These are phyloP conservation scores for Scedosporium dehoogii DNA, from an alignment of 2,329 filamentous ascomycete genomes.

Conservation along the genomic window DNA sequence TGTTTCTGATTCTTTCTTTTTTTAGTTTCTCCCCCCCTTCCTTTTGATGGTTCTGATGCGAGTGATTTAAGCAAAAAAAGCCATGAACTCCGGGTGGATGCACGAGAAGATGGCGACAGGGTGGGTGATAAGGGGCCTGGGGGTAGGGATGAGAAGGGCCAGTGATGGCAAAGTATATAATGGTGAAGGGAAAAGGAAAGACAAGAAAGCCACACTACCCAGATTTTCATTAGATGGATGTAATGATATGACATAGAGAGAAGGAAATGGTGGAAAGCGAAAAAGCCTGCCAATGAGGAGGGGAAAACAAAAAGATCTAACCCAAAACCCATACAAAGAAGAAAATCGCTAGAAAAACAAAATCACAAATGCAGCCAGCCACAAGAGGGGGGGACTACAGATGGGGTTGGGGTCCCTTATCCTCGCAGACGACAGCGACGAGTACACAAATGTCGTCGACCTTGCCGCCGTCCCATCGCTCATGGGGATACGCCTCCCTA, in stretches of 20 bases:
- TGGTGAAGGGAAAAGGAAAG: background rate
- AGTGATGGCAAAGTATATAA: background rate
- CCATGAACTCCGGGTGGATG: background rate
- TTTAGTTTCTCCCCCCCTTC: background rate
- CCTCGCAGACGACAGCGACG: slow-evolving; percentile 66
- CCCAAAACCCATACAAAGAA: background rate
- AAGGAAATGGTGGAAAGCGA: background rate
- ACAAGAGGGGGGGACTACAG: slow-evolving; percentile 15
- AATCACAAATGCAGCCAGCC: slow-evolving; percentile 1
- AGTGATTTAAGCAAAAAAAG: background rate
- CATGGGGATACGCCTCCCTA: slow-evolving; percentile 74
- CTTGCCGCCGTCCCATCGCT: slow-evolving; percentile 86
- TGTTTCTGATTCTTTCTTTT: background rate
- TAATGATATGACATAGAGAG: background rate
- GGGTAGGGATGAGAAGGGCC: background rate
- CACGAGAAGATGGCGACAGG: background rate
- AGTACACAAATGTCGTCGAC: slow-evolving; percentile 92
- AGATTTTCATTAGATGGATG: background rate
- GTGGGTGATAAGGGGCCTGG: background rate
- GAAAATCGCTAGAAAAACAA: background rate
- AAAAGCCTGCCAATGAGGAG: background rate
- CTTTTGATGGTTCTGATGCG: background rate
- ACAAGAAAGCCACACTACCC: background rate
- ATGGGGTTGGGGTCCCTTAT: slow-evolving; percentile 22
- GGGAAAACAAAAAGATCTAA: background rate